Base-by-base conservation (phyloP, 108 stramenopile genomes). In the Fistulifera solaris region DNA sequence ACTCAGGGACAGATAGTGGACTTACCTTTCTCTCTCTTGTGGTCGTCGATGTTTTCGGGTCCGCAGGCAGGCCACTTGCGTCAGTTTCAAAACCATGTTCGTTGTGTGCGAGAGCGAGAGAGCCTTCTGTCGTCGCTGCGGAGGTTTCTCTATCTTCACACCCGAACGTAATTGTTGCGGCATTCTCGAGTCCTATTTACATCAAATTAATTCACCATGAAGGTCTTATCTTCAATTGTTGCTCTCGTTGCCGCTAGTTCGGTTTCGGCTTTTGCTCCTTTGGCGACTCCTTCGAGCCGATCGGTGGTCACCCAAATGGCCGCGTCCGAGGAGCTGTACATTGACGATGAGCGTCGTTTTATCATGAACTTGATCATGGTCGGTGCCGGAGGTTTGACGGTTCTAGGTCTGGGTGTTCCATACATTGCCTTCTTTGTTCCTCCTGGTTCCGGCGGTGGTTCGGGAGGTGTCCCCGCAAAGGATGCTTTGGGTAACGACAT, bases 381-480 rank as follows among this genome's bases (percentile, higher is more conserved):
- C 24, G 89, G 90, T 59, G 89, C 94, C 19, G 89, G 80, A 52
- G 94, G 85, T 35, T 70, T 93, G 7, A 90, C 92, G 54, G 83
- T 94, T 38, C 91, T 83, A 48, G 86, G 84, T 68, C 77, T 98
- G 51, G 97, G 87, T 27, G 71, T 96, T 38, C 97, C 97, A 24
- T 98, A 96, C 85, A 70, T 96, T 50, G 76, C 81, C 63, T 96
- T 98, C 84, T 98, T 98, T 66, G 68, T 94, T 24, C 97, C 97
- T 42, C 87, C 84, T 21, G 82, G 74, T 45, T 62, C 87, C n/a
- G 95, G 94, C 49, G 76, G 82, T 48, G 90, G 87, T 62, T 18
- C 56, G 18, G 87, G 79, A 12, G 94, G 93, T 44, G 65, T 85
- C 40, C 60, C 85, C 22, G 97, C 97, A 11, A 93, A 93, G 68